Evolutionary conservation across 1,284 basidiomycete genomes (phyloP), one percentile per base, ranked within the genome.

Genomic region (Heterobasidion irregulare): DNA sequence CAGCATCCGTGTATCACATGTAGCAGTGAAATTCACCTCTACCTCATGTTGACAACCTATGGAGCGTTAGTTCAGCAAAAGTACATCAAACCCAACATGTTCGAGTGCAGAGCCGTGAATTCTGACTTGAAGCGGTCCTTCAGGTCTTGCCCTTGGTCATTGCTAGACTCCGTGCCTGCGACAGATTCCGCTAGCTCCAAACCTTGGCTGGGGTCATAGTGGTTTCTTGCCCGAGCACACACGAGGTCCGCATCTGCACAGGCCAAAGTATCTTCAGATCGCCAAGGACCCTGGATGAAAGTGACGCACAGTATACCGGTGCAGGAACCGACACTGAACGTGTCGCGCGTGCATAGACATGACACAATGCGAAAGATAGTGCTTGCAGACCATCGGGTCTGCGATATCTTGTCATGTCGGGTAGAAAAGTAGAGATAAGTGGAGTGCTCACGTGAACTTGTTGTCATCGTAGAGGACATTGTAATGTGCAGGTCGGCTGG

Each of bases 261-360:
- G 43, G 52, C 34, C 41, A 43, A 47, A 44, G 54, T 47, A 36
- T 55, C n/a, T 36, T 48, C 46, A 18, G 33, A 38, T 57, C 8
- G 59, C n/a, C 12, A 13, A 47, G 48, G 26, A 13, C 32, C 33
- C 49, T 50, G 38, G 26, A 6, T 51, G 34, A 47, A 55, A 50
- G 58, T 52, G 50, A 56, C 38, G 59, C 85, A 90, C 89, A 92
- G 62, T 91, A 92, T 0, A 91, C 87, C 0, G 89, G 90, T 0
- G 89, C 89, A 0, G 89, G 88, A 54, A 92, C 89, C 0, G 89
- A 91, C 0, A 93, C 90, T 0, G 88, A 89, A 45, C 91, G 82
- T 0, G 90, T 92, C 12, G 86, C 83, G 2, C 90, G 78, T 0
- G 88, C 88, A 63, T 92, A 93, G 9, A 91, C 84, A 60, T 91